phyloP scores from a whole-genome alignment of 768 basidiomycete species.

The Trichaptum fuscoviolaceum region DNA sequence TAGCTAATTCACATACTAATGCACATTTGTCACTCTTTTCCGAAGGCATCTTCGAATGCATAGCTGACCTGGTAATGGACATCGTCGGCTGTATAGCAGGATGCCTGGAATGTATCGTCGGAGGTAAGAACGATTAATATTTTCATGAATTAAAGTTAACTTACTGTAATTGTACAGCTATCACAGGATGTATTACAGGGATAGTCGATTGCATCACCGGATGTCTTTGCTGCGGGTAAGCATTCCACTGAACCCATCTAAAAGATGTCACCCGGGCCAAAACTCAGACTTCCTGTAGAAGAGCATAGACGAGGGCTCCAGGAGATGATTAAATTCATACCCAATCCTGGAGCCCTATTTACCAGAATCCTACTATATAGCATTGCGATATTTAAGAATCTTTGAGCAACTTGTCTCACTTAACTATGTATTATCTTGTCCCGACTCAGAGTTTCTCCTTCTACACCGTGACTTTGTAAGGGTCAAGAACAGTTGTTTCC shows the following conservation, averaged over 20 bases:
- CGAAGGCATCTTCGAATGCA: conserved; percentile 32
- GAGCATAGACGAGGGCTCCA: conserved; percentile 9
- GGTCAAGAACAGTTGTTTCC: too few species aligned
- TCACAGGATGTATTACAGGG: conserved; percentile 34
- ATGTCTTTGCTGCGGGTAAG: conserved; percentile 40
- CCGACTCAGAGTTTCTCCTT: too few species aligned
- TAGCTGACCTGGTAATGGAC: conserved; percentile 37
- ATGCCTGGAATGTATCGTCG: conserved; percentile 43
- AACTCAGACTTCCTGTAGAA: conserved; percentile 1
- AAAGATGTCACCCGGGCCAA: neutral
- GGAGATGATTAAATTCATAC: neutral
- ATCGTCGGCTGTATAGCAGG: conserved; percentile 35
- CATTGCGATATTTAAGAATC: too few species aligned
- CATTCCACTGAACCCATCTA: neutral
- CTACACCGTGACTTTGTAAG: too few species aligned
- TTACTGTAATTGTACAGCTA: conserved; percentile 23
- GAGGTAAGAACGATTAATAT: conserved; percentile 25
- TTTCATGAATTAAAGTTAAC: neutral
- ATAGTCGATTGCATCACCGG: conserved; percentile 39
- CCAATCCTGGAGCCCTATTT: neutral
- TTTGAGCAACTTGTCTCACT: too few species aligned
- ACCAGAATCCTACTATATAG: neutral
- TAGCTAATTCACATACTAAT: too few species aligned
- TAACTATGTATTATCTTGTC: too few species aligned
- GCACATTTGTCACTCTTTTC: neutral